Evolutionary conservation across 202 grass and related monocot genomes (phyloP).

Genomic region (Hordeum pubiflorum): DNA sequence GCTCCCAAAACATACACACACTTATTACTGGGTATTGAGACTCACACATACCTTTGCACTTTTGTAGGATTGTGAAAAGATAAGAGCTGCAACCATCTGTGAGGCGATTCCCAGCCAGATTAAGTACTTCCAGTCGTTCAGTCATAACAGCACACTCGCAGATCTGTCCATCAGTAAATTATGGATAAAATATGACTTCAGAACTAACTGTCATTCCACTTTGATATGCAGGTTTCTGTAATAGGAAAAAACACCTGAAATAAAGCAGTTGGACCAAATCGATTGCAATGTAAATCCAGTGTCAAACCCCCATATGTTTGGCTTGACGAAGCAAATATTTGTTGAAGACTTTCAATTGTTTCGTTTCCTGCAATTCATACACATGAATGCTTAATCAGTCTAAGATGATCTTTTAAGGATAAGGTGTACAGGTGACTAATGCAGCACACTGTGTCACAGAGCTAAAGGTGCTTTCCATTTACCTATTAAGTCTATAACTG

Average conservation of each 20-base stretch:
- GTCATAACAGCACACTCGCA: constrained; percentile 80
- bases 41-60: constrained; percentile 70
- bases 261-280: constrained; percentile 89
- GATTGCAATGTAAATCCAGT: constrained; percentile 89
- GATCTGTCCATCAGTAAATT: constrained; percentile 49
- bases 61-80: constrained; percentile 73
- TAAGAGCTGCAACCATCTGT: constrained; percentile 97
- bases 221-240: neutral
- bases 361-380: constrained; percentile 58
- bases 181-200: neutral
- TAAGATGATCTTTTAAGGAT: neutral
- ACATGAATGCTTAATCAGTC: constrained; percentile 13
- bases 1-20: neutral
- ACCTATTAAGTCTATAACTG: neutral
- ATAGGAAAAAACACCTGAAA: constrained; percentile 62
- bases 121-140: constrained; percentile 85
- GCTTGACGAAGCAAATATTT: constrained; percentile 76
- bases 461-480: constrained; percentile 12
- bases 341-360: constrained; percentile 91
- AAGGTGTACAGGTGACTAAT: neutral
- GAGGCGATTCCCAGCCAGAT: constrained; percentile 89
- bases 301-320: constrained; percentile 96
- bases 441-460: neutral
- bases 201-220: neutral
- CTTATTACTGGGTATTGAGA: neutral